Conservation (phyloP, 352 stramenopile species). For the Elongisporangium senticosum region DNA sequence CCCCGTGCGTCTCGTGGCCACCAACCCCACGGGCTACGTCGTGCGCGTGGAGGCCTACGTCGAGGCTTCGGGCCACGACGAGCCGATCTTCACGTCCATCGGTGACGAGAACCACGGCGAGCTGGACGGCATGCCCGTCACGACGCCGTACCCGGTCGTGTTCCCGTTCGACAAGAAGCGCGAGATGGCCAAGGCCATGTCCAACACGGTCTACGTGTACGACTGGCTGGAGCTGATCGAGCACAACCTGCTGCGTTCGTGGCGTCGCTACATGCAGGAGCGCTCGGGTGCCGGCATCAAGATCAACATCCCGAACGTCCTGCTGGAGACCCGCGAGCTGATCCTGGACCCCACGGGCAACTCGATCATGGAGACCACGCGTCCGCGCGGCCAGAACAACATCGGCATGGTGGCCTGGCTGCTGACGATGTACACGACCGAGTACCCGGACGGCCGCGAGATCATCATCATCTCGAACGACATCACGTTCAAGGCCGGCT, state of each 20-base stretch:
- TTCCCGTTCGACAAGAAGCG: conserved; percentile 94
- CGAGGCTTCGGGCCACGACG: conserved; percentile 86
- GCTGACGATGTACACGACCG: conserved; percentile 96
- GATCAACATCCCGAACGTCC: conserved; percentile 81
- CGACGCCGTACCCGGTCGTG: conserved; percentile 95
- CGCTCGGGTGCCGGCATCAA: conserved; percentile 54
- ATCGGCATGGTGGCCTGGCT: conserved; percentile 99
- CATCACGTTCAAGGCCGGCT: conserved; percentile 99
- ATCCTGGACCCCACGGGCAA: conserved; percentile 85
- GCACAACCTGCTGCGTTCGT: conserved; percentile 92
- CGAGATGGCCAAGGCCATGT: conserved; percentile 90
- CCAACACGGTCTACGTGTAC: conserved; percentile 99
- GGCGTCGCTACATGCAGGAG: conserved; percentile 87
- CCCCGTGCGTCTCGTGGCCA: conserved; percentile 93
- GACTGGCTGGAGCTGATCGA: conserved; percentile 99
- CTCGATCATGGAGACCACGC: conserved; percentile 46
- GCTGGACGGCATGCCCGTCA: conserved; percentile 94
- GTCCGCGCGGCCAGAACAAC: conserved; percentile 94
- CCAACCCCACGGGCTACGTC: conserved; percentile 98
- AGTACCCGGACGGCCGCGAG: conserved; percentile 96
- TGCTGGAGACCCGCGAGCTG: conserved; percentile 93
- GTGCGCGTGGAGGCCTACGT: conserved; percentile 99
- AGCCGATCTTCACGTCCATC: conserved; percentile 89
- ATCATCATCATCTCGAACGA: conserved; percentile 99
- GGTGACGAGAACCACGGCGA: conserved; percentile 84